Percentiles rank a stretch among this genome's conserved stretches.
Conservation (phyloP, 169 alveolate genomes). For the Fabrea salina region DNA sequence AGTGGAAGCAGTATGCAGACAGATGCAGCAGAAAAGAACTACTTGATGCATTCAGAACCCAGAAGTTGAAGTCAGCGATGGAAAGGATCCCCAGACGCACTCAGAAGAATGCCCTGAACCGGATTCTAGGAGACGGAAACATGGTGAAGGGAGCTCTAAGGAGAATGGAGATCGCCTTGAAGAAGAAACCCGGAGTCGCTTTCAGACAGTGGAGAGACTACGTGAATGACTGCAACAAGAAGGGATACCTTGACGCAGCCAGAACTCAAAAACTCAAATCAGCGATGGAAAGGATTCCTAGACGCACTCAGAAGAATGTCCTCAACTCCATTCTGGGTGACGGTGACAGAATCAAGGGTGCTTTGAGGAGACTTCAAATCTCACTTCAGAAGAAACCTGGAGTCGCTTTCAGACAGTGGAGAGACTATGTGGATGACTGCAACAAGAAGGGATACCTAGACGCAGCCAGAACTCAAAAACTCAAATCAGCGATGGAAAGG, state of each 20-base stretch:
- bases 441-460: not conserved
- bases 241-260: not conserved
- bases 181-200: slow-evolving; percentile 10
- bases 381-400: not conserved
- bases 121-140: slow-evolving; percentile 24
- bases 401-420: slow-evolving; percentile 15
- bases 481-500: not conserved
- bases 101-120: not conserved
- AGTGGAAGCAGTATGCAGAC: not conserved
- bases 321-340: not conserved
- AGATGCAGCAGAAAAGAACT: not conserved
- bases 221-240: not conserved
- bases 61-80: not conserved
- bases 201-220: slow-evolving; percentile 9
- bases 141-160: slow-evolving; percentile 16
- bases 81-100: not conserved
- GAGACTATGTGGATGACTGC: not conserved
- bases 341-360: not conserved
- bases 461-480: not conserved
- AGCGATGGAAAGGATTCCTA: not conserved
- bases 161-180: not conserved
- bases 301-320: not conserved
- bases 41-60: not conserved
- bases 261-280: not conserved
- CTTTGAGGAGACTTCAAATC: not conserved